phyloP scores from a whole-genome alignment of 2,329 filamentous ascomycete species.

The Alternaria arbusti region DNA sequence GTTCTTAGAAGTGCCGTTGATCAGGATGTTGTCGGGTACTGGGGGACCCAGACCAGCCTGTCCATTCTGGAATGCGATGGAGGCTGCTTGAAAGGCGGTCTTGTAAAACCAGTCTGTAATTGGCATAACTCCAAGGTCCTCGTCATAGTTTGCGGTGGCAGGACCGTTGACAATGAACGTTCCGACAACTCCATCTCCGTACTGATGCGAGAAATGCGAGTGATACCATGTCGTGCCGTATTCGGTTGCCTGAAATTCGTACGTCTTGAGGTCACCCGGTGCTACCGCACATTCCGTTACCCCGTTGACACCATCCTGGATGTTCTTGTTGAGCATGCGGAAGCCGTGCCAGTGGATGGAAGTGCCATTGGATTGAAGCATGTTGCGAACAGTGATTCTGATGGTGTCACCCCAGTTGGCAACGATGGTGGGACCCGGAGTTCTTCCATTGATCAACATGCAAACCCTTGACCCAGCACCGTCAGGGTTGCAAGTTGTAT shows the following conservation, averaged over 20 bases:
- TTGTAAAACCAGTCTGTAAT: conserved; percentile 53
- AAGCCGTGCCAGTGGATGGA: conserved; percentile 69
- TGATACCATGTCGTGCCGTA: conserved; percentile 50
- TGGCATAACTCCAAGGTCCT: conserved; percentile 34
- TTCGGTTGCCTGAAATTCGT: conserved; percentile 38
- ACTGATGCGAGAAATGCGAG: conserved; percentile 52
- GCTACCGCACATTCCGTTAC: conserved; percentile 53
- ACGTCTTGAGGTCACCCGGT: conserved; percentile 54
- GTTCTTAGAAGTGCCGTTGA: conserved; percentile 64
- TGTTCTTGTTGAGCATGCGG: conserved; percentile 61
- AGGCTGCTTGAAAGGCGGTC: conserved; percentile 37
- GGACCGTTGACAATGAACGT: conserved; percentile 39
- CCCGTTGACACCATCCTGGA: conserved; percentile 61
- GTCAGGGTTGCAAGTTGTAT: conserved; percentile 52
- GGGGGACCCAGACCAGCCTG: conserved; percentile 35
- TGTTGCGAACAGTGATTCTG: conserved; percentile 60
- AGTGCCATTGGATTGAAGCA: conserved; percentile 63
- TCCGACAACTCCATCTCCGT: conserved; percentile 51
- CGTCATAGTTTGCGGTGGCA: conserved; percentile 40
- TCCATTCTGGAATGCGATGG: conserved; percentile 28
- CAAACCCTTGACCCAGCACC: conserved; percentile 44
- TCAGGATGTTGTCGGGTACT: conserved; percentile 53
- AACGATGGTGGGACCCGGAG: conserved; percentile 66
- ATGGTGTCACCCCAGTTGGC: conserved; percentile 53
- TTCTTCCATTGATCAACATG: conserved; percentile 56